Evolutionary conservation across 2,329 filamentous ascomycete genomes (phyloP), one percentile per base, ranked within the genome.

Genomic region (Penicillium concentricum): DNA sequence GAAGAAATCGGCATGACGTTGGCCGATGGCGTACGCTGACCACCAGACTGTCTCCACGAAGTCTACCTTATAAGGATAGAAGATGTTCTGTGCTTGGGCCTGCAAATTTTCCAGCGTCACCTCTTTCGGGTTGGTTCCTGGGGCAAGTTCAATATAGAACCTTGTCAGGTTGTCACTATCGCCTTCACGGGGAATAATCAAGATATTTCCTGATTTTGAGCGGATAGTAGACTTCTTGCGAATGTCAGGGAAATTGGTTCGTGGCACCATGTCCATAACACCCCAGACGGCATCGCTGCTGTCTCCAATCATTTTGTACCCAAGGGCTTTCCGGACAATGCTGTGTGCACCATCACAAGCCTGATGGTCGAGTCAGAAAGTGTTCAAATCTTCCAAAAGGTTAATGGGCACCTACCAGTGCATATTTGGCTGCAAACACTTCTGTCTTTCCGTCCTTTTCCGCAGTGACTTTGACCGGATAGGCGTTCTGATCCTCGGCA

Each of bases 1-100:
- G 74, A 91, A 92, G 45, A 83, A 81, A 62, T 84, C 84, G 2
- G 88, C 89, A 22, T 91, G 82, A 18, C 89, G 83, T 75, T 90
- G 87, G 12, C 87, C 85, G 56, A 90, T 86, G 63, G 86, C 82
- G 69, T 90, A 91, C 42, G 86, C 84, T 44, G 87, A 87, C 75
- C 90, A 91, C 87, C 88, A 91, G 3, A 72, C 67, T 2, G 83
- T 85, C 52, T 81, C 79, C 0, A 77, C 76, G 50, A 85, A 78
- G 0, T 84, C 80, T 59, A 87, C 75, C 0, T 65, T 58, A 54
- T 85, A 87, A 0, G 84, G 84, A 0, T 70, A 59, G 49, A 88
- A 82, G 39, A 87, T 82, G 0, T 71, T 72, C 35, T 75, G 72
- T 0, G 84, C 84, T 0, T 79, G 76, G 3, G 73, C 62, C 54